Percentiles rank a stretch among this genome's conserved stretches.
These are phyloP conservation scores for Xylariaceae sp. DNA, from an alignment of 2,329 filamentous ascomycete genomes.

Conservation along the genomic window DNA sequence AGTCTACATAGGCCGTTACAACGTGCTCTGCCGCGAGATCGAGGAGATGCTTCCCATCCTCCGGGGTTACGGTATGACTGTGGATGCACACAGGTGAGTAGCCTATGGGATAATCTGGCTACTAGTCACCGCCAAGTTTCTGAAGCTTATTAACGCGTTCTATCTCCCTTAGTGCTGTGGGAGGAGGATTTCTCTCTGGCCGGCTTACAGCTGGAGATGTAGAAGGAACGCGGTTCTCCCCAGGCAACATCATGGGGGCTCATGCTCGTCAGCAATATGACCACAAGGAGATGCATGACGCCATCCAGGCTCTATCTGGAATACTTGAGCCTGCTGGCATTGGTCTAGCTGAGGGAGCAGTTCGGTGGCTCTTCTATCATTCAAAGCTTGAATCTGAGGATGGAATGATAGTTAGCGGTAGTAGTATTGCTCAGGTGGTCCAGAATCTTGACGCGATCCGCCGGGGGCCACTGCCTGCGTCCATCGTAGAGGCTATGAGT, in stretches of 20 bases:
- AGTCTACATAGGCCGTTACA: neutral
- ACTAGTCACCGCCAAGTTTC: too few species aligned
- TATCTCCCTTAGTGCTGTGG: slow-evolving; percentile 18
- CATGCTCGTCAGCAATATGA: slow-evolving; percentile 13
- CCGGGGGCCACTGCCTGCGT: neutral
- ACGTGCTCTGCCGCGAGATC: neutral
- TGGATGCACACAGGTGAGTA: neutral
- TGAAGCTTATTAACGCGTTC: too few species aligned
- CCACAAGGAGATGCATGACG: slow-evolving; percentile 13
- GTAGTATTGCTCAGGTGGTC: slow-evolving; percentile 13
- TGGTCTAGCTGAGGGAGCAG: slow-evolving; percentile 13
- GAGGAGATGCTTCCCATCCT: neutral
- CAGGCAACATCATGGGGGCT: slow-evolving; percentile 13
- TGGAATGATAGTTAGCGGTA: slow-evolving; percentile 18
- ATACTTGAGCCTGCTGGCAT: slow-evolving; percentile 11
- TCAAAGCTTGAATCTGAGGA: slow-evolving; percentile 13
- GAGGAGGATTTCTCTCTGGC: slow-evolving; percentile 18
- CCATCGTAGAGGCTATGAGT: neutral
- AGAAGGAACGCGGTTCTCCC: slow-evolving; percentile 18
- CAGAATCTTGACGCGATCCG: neutral
- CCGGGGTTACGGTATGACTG: neutral
- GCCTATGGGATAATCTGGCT: too few species aligned
- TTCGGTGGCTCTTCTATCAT: slow-evolving; percentile 18
- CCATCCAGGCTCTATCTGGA: slow-evolving; percentile 7
- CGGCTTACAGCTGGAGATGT: slow-evolving; percentile 14